Percentiles rank a stretch among this genome's conserved stretches.
These are phyloP conservation scores for Pythium volutum DNA, from an alignment of 352 stramenopile species.

Conservation along the genomic window DNA sequence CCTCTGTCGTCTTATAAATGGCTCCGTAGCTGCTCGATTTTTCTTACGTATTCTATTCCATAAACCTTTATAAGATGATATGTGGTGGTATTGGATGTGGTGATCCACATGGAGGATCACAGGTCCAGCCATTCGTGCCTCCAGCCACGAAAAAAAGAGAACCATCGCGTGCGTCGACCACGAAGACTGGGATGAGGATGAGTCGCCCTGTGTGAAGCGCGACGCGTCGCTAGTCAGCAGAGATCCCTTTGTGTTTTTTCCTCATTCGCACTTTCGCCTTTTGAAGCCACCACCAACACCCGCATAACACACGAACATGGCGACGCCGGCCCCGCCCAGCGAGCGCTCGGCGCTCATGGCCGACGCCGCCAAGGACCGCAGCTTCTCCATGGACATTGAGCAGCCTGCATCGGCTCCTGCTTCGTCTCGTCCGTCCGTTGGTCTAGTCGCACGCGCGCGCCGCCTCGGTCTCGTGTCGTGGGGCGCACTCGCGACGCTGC, in stretches of 20 bases:
- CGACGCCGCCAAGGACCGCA: slow-evolving; percentile 14
- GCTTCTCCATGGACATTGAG: slow-evolving; percentile 32
- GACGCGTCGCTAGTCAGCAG: too few species aligned
- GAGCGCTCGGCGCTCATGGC: slow-evolving; percentile 29
- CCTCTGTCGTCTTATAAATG: neutral
- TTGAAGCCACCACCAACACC: neutral
- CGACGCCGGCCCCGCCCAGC: slow-evolving; percentile 14
- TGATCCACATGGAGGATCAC: neutral
- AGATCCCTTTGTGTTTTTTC: too few species aligned
- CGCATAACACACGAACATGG: neutral
- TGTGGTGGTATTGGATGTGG: neutral
- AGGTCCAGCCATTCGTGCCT: slow-evolving; percentile 2
- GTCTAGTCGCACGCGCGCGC: neutral
- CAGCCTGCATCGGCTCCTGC: slow-evolving; percentile 9
- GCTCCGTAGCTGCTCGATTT: too few species aligned
- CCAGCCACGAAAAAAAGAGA: slow-evolving; percentile 7
- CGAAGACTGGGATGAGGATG: neutral
- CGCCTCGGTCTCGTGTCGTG: slow-evolving; percentile 29
- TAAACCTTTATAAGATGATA: neutral
- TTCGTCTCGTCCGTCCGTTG: neutral
- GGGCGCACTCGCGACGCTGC: slow-evolving; percentile 20
- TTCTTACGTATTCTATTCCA: neutral
- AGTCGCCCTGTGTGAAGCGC: too few species aligned
- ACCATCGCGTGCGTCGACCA: neutral
- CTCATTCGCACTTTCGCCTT: slow-evolving; percentile 6